A percentile compares a stretch with the other conserved stretches of the same genome.
These are phyloP conservation scores for Prunus yedoensis DNA, from an alignment of 331 rosid genomes.

Conservation along the genomic window DNA sequence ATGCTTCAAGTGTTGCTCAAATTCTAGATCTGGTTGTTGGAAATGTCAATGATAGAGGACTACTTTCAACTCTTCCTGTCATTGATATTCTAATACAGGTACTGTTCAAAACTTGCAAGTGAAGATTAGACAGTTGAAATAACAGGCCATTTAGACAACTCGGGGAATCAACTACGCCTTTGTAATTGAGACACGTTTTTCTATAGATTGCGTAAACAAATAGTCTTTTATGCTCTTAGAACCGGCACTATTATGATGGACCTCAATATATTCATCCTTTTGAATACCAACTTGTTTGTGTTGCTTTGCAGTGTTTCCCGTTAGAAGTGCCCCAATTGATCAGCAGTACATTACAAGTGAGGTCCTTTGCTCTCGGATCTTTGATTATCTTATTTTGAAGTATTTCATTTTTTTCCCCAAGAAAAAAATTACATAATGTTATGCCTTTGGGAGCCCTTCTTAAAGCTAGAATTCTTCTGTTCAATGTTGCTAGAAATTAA, in stretches of 20 bases:
- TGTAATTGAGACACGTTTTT: neutral
- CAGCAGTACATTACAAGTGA: conserved; percentile 81
- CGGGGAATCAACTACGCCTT: neutral
- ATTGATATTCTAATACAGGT: conserved; percentile 90
- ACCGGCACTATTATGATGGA: neutral
- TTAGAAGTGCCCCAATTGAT: conserved; percentile 77
- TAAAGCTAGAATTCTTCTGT: conserved; percentile 15
- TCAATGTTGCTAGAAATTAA: conserved; percentile 59
- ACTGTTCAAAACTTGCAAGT: conserved; percentile 13
- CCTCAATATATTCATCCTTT: neutral
- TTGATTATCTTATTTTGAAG: conserved; percentile 14
- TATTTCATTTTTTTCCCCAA: neutral
- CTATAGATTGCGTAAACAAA: neutral
- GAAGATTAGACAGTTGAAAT: neutral
- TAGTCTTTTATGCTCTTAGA: neutral
- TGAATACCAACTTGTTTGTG: neutral
- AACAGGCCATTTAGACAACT: neutral
- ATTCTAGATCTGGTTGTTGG: conserved; percentile 85
- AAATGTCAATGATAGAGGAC: conserved; percentile 85
- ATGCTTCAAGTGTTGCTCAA: conserved; percentile 77
- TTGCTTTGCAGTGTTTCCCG: conserved; percentile 79
- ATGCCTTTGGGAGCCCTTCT: conserved; percentile 14
- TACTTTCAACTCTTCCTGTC: conserved; percentile 78
- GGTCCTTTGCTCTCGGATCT: conserved; percentile 33
- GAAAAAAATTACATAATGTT: neutral